Evolutionary conservation across 2,329 filamentous ascomycete species (phyloP).

Genomic region (Fusarium illudens): DNA sequence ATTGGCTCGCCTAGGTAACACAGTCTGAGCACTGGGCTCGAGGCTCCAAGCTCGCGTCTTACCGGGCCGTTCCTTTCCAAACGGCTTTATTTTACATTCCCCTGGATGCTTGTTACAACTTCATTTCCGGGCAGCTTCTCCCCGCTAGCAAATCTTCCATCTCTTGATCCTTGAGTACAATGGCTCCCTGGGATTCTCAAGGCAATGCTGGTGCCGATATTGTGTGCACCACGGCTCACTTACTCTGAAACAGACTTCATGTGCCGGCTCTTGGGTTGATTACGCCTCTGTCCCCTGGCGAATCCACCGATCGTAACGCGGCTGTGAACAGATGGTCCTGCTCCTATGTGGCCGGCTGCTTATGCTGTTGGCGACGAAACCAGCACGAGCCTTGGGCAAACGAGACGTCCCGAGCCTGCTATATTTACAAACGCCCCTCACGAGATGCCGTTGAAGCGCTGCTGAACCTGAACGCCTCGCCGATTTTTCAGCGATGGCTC

Average conservation of each 20-base stretch:
- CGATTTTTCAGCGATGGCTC: not conserved
- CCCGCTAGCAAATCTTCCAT: not conserved
- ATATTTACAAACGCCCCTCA: not conserved
- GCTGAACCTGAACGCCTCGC: not conserved
- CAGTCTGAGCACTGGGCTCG: not conserved
- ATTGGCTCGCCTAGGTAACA: constrained; percentile 2
- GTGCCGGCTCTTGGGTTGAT: not conserved
- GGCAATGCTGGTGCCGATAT: not conserved
- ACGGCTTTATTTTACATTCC: not conserved
- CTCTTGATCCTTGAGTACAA: not conserved
- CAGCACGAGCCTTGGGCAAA: not conserved
- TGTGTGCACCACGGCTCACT: not conserved
- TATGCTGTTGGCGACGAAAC: not conserved
- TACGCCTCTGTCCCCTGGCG: not conserved
- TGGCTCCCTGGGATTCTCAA: not conserved
- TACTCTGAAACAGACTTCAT: not conserved
- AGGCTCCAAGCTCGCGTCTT: not conserved
- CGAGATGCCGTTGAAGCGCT: not conserved
- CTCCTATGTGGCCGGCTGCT: not conserved
- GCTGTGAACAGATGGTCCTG: not conserved
- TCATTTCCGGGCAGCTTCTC: not conserved
- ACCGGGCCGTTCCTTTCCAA: not conserved
- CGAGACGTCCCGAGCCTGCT: not conserved
- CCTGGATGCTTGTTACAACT: not conserved
- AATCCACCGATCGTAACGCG: not conserved